These are phyloP conservation scores for Acanthamoeba polyphaga DNA, from an alignment of 208 protist species.

Conservation along the genomic window DNA sequence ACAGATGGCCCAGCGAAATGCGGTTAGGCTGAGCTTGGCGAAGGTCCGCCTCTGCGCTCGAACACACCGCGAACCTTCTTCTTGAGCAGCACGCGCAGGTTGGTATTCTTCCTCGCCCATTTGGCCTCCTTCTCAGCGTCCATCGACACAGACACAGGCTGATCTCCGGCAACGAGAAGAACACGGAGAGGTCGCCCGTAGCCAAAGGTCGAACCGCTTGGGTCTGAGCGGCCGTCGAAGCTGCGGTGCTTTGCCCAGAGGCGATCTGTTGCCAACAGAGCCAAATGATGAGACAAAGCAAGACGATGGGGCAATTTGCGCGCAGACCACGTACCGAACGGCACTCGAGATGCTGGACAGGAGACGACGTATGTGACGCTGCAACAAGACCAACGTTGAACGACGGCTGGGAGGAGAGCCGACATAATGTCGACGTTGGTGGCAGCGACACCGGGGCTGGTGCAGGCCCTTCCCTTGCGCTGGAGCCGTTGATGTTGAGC, in stretches of 20 bases:
- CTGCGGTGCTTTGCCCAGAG: not conserved
- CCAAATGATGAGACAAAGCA: too few relatives aligned
- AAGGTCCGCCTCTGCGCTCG: not conserved
- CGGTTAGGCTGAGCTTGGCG: conserved; percentile 26
- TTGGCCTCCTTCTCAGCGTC: not conserved
- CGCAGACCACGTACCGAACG: not conserved
- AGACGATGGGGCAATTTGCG: too few relatives aligned
- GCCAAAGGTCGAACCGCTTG: not conserved
- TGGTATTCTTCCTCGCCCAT: not conserved
- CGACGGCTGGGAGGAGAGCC: not conserved
- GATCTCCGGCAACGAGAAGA: conserved; percentile 21
- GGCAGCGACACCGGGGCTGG: not conserved
- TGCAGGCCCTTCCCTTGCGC: not conserved
- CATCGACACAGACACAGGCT: conserved; percentile 6
- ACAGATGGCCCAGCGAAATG: conserved; percentile 16
- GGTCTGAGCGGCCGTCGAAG: not conserved
- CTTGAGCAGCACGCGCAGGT: conserved; percentile 8
- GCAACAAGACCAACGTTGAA: not conserved
- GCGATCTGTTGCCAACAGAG: too few relatives aligned
- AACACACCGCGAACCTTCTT: not conserved
- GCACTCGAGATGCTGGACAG: not conserved
- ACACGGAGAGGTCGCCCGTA: not conserved
- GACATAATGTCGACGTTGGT: conserved; percentile 26
- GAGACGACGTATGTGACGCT: not conserved
- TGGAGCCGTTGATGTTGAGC: conserved; percentile 17